These are phyloP conservation scores for Gossypium lobatum DNA, from an alignment of 441 rosid species.

Conservation along the genomic window DNA sequence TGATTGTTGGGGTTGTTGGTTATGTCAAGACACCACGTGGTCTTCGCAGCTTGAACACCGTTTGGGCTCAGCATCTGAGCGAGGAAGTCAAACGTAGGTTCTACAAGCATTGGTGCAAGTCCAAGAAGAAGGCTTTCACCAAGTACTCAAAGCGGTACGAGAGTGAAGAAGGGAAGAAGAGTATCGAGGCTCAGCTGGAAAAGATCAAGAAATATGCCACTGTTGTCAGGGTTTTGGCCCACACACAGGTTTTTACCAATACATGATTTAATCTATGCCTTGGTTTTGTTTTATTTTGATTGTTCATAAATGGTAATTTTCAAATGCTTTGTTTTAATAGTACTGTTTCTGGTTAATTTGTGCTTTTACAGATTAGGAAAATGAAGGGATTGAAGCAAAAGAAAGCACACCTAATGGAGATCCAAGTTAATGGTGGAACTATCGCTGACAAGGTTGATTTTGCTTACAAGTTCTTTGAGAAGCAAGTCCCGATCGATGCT, in stretches of 20 bases:
- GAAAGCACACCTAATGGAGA: slow-evolving; percentile 90
- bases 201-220: slow-evolving; percentile 76
- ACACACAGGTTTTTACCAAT: slow-evolving; percentile 55
- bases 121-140: slow-evolving; percentile 86
- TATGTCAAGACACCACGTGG: slow-evolving; percentile 83
- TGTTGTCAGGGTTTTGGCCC: slow-evolving; percentile 79
- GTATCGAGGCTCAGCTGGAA: slow-evolving; percentile 62
- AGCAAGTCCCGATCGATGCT: slow-evolving; percentile 75
- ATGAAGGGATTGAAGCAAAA: slow-evolving; percentile 94
- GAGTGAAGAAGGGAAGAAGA: slow-evolving; percentile 72
- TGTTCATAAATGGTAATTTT: neutral
- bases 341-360: neutral
- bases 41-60: slow-evolving; percentile 68
- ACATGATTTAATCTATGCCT: neutral
- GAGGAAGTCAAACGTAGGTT: slow-evolving; percentile 85
- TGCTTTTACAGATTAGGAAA: slow-evolving; percentile 62
- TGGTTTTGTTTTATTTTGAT: neutral
- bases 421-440: slow-evolving; percentile 84
- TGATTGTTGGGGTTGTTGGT: slow-evolving; percentile 82
- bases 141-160: slow-evolving; percentile 62
- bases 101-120: slow-evolving; percentile 90
- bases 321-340: too few relatives aligned
- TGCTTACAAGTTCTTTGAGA: slow-evolving; percentile 81
- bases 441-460: slow-evolving; percentile 78
- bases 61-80: slow-evolving; percentile 92